Conservation (phyloP, 2,329 filamentous ascomycete species). For the Penicillium paneum region DNA sequence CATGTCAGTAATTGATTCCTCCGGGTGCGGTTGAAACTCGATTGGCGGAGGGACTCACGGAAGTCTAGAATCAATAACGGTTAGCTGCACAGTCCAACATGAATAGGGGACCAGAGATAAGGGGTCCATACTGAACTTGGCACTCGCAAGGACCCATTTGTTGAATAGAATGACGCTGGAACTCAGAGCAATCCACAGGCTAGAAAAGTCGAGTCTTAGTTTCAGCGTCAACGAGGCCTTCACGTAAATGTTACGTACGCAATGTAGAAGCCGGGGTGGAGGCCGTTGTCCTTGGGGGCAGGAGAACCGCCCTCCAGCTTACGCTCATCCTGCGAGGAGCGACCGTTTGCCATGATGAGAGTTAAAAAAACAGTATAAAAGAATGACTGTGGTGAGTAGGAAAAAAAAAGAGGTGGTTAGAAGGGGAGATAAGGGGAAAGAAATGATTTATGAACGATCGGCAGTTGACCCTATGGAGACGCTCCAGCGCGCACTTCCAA, state of each 20-base stretch:
- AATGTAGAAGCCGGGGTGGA: slow-evolving; percentile 33
- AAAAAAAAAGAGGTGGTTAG: background rate
- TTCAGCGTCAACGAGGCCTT: background rate
- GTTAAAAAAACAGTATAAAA: slow-evolving; percentile 17
- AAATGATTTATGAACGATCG: slow-evolving; percentile 11
- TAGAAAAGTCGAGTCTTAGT: slow-evolving; percentile 39
- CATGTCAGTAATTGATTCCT: slow-evolving; percentile 1
- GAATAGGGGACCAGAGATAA: background rate
- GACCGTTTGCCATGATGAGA: slow-evolving; percentile 24
- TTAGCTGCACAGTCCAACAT: slow-evolving; percentile 8
- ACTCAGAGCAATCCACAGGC: slow-evolving; percentile 85
- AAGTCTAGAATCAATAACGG: slow-evolving; percentile 35
- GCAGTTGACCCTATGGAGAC: slow-evolving; percentile 7
- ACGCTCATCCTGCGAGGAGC: slow-evolving; percentile 26
- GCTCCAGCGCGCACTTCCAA: slow-evolving; percentile 2
- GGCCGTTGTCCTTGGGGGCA: slow-evolving; percentile 21
- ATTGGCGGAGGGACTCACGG: slow-evolving; percentile 37
- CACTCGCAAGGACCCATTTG: slow-evolving; percentile 89
- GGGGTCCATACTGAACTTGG: slow-evolving; percentile 68
- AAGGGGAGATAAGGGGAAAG: slow-evolving; percentile 7
- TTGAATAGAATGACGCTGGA: slow-evolving; percentile 97
- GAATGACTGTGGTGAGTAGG: slow-evolving; percentile 26
- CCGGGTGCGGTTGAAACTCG: background rate
- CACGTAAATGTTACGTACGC: slow-evolving; percentile 19
- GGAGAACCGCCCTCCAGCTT: slow-evolving; percentile 23